Percentiles rank a stretch among this genome's conserved stretches.
phyloP scores from a whole-genome alignment of 2,329 filamentous ascomycete species.

The Blumeria graminis region DNA sequence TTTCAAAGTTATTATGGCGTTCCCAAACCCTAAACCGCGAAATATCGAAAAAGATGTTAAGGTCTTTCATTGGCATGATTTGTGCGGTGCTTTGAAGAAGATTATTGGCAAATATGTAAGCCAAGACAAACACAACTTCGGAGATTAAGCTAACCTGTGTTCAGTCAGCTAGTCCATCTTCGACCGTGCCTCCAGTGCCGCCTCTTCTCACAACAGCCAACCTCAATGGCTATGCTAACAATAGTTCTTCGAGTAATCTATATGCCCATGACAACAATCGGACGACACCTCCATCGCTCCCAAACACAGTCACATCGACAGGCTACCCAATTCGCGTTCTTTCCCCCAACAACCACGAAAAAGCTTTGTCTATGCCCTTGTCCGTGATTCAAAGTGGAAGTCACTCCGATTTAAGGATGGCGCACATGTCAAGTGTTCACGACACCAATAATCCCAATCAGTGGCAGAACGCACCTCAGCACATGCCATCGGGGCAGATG shows the following conservation, averaged over 20 bases:
- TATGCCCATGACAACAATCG: conserved; percentile 14
- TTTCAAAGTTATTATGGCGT: conserved; percentile 98
- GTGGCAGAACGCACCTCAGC: too few species aligned
- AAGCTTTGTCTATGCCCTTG: neutral
- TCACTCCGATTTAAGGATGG: too few species aligned
- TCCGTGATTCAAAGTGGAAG: neutral
- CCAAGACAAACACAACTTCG: neutral
- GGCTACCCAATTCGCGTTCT: neutral
- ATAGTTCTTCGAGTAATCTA: conserved; percentile 10
- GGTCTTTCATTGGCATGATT: conserved; percentile 88
- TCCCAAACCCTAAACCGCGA: conserved; percentile 78
- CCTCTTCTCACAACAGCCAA: conserved; percentile 14
- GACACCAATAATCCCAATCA: too few species aligned
- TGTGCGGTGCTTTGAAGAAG: conserved; percentile 75
- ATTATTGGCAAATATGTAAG: conserved; percentile 79
- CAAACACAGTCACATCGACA: conserved; percentile 6
- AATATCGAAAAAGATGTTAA: conserved; percentile 99
- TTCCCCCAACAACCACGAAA: neutral
- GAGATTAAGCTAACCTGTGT: conserved; percentile 5
- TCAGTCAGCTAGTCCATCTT: conserved; percentile 15
- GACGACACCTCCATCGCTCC: conserved; percentile 12
- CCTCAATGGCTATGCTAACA: conserved; percentile 13
- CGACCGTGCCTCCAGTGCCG: conserved; percentile 12
- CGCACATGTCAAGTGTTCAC: too few species aligned
- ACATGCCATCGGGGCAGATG: too few species aligned